Base-by-base conservation (phyloP, 1,139 yeast species). In the Suhomyces chickasaworum region DNA sequence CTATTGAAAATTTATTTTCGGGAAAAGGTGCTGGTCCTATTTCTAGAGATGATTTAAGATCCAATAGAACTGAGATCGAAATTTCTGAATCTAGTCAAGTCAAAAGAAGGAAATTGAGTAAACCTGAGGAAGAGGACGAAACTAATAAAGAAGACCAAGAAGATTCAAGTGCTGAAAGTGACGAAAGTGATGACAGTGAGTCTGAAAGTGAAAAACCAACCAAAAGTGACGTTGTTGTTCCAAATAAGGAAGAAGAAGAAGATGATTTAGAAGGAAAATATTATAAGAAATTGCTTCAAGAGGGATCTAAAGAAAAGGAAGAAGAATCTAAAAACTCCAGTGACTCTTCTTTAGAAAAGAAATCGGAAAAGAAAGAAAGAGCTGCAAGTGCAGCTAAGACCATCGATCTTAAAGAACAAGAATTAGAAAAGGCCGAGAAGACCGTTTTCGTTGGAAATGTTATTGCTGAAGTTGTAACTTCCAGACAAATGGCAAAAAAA, bases 361-460 rank as follows among this genome's bases (percentile, higher is more conserved):
- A 49, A 8, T 46, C 42, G 17, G 57, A 50, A 10, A 44, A 45
- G 32, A 55, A 52, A 22, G 56, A 52, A 10, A 51, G 32, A 17
- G 43, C 44, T 31, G 60, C 70, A 9, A 22, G 48, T 8, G 65
- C 62, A 37, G 75, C 78, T 18, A 65, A 61, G 44, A 61, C 70
- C 2, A 60, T 79, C 39, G 81, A 79, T 58, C 64, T 84, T 44
- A 85, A 84, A 57, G 88, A 84, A 52, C 65, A 67, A 9, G 97
- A 90, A 63, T 72, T 89, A 45, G 88, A 81, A 56, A 89, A 90
- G 65, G 96, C 97, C 2, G 93, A 89, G 57, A 78, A 86, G 57
- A 93, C 99, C 0, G 73, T 91, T 1, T 95, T 95, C 61, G 85
- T 95, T 10, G 98, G 98, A 39, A 95, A 95, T 64, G 81, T 93